Conservation (phyloP, 148 eudicot species). For the Rhododendron molle region DNA sequence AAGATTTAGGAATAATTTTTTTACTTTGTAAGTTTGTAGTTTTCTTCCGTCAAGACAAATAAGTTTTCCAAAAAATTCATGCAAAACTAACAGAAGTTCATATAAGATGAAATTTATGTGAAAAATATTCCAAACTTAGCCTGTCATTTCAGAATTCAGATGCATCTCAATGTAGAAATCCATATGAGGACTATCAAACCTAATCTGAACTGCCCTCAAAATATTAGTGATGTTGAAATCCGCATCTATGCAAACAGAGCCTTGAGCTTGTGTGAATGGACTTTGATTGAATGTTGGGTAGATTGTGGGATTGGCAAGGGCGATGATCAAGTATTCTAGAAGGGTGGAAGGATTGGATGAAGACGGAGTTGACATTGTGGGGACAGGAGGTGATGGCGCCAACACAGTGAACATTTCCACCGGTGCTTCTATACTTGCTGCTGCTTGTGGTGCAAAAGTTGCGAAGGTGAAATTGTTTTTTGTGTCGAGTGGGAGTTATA, state of each 20-base stretch:
- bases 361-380: conserved; percentile 88
- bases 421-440: conserved; percentile 86
- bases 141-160: not conserved
- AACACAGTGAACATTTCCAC: conserved; percentile 97
- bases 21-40: not conserved
- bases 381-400: conserved; percentile 99
- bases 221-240: not conserved
- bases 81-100: not conserved
- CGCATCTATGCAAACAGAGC: not conserved
- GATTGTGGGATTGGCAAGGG: conserved; percentile 96
- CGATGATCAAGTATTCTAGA: conserved; percentile 73
- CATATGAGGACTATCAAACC: not conserved
- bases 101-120: not conserved
- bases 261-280: not conserved
- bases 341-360: conserved; percentile 63
- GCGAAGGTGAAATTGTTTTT: conserved; percentile 64
- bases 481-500: not conserved
- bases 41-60: not conserved
- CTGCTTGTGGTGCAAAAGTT: conserved; percentile 96
- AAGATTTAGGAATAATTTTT: not conserved
- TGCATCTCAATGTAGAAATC: not conserved
- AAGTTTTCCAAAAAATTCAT: not conserved
- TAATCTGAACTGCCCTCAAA: not conserved
- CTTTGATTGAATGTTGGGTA: conserved; percentile 18
- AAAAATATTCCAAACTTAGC: not conserved